Evolutionary conservation across 768 basidiomycete species (phyloP).

Genomic region (Exidia glandulosa): DNA sequence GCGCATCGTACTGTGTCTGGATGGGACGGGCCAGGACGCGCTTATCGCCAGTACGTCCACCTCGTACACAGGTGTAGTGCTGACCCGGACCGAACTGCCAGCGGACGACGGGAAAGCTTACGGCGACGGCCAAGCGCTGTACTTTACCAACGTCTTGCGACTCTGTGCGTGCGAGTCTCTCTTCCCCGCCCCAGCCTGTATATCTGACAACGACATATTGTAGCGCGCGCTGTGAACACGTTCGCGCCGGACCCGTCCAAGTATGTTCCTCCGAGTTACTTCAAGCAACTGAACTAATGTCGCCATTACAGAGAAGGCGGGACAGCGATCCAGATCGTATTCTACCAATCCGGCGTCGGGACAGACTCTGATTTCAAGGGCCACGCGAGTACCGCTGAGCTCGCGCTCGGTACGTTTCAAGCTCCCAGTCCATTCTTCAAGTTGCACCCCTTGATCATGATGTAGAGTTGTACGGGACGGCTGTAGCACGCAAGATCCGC

Average conservation of each 20-base stretch:
- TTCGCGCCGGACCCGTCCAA: not conserved
- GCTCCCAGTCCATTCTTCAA: too few species aligned
- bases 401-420: not conserved
- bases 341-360: not conserved
- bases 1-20: not conserved
- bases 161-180: not conserved
- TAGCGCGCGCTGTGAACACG: not conserved
- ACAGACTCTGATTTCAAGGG: not conserved
- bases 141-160: not conserved
- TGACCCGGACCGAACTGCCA: not conserved
- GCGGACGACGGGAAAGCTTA: not conserved
- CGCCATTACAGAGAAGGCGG: not conserved
- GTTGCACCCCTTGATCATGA: not conserved
- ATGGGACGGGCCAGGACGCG: not conserved
- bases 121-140: not conserved
- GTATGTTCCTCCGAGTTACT: not conserved
- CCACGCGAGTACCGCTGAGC: not conserved
- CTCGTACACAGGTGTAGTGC: not conserved
- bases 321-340: not conserved
- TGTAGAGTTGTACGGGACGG: not conserved
- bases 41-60: not conserved
- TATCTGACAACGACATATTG: not conserved
- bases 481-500: conserved; percentile 1
- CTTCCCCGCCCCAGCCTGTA: not conserved
- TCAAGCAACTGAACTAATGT: not conserved